Conservation (phyloP, 2,329 filamentous ascomycete species). For the Ambrosiella beaveri region DNA sequence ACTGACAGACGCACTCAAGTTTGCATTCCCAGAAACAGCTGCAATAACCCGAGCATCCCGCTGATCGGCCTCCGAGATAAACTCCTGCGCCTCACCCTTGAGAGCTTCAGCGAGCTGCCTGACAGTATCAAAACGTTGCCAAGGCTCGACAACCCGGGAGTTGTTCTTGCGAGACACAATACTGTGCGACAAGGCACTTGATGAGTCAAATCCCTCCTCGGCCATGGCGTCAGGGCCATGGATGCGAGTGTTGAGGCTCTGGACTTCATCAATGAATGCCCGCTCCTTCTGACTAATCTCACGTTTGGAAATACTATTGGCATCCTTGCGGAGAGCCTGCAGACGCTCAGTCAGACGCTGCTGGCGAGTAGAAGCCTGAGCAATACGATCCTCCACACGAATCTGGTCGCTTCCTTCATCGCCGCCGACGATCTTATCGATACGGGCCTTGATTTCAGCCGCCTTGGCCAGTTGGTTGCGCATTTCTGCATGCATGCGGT, state of each 20-base stretch:
- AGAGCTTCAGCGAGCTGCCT: slow-evolving; percentile 36
- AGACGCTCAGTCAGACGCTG: slow-evolving; percentile 39
- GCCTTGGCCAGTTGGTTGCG: slow-evolving; percentile 49
- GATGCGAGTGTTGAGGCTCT: slow-evolving; percentile 37
- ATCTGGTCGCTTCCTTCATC: slow-evolving; percentile 39
- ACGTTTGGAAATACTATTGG: slow-evolving; percentile 25
- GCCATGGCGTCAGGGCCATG: slow-evolving; percentile 19
- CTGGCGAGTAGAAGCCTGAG: slow-evolving; percentile 37
- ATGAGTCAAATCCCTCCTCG: slow-evolving; percentile 6
- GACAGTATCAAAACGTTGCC: slow-evolving; percentile 41
- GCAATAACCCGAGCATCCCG: slow-evolving; percentile 8
- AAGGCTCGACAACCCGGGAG: slow-evolving; percentile 30
- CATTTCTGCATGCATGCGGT: slow-evolving; percentile 50
- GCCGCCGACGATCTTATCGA: slow-evolving; percentile 43
- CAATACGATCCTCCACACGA: slow-evolving; percentile 28
- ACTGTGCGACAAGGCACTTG: background rate
- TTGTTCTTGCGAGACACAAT: slow-evolving; percentile 19
- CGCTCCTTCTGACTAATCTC: slow-evolving; percentile 29
- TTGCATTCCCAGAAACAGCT: slow-evolving; percentile 2
- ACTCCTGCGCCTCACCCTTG: slow-evolving; percentile 30
- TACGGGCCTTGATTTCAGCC: slow-evolving; percentile 45
- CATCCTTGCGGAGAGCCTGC: slow-evolving; percentile 35
- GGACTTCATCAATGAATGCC: slow-evolving; percentile 29
- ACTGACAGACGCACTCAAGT: slow-evolving; percentile 10
- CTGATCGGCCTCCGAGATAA: slow-evolving; percentile 18